Base-by-base conservation (phyloP, 2,329 filamentous ascomycete genomes). In the Curvularia verruculosa region DNA sequence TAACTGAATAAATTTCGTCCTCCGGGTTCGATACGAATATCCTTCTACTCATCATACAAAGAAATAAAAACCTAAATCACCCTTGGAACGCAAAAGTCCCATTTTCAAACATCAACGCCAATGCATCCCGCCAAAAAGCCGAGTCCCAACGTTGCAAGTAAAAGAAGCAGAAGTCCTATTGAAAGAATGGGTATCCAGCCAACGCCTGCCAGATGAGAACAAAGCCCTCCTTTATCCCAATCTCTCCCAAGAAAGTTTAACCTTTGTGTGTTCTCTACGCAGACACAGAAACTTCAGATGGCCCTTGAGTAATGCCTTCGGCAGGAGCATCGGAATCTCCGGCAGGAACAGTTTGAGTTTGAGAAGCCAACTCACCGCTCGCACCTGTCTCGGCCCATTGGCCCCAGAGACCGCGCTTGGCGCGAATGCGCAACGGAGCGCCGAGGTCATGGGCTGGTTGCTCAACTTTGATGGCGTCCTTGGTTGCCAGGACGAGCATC, bases 391-490 rank as follows among this genome's bases (percentile, higher is more conserved):
- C 95, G 0, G 95, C 95, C 95, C 95, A 99, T 36, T 89, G 87
- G 50, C 94, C 95, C 94, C 95, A 99, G 2, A 99, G 87, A n/a
- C 91, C 94, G 67, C 91, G 86, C 85, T 99, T 99, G 57, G 90
- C 92, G 65, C 92, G 84, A 56, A 99, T 90, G 56, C 89, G 84
- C 70, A 99, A 91, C 13, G 89, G 85, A 2, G 88, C 90, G 48
- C 93, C 93, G 24, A 98, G 84, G 36, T 83, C 71, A 13, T 84
- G 60, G 21, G 88, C 82, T 47, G 85, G 85, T 78, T 99, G 95
- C 74, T 98, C 94, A 24, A 98, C 92, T 79, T 96, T 96, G 79
- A 99, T 90, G 26, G 95, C 95, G 74, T 99, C 95, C 80, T 99
- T 99, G 40, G 95, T 99, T 5, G 94, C 95, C 45, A 99, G 84